Conservation (phyloP, 129 eudicot genomes). For the Centella asiatica region DNA sequence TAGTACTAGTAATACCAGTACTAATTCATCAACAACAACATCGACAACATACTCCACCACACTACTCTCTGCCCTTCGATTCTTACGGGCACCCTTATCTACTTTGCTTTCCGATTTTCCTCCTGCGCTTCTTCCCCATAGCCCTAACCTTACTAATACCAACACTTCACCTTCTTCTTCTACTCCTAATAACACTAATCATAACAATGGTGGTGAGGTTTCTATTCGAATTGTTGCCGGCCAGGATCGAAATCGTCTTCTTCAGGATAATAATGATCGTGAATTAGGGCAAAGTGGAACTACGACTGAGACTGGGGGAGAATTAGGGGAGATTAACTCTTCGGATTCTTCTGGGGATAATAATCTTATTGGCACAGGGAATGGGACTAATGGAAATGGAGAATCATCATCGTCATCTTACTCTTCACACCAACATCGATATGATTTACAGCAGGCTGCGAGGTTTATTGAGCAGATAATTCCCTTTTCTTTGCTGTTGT, state of each 20-base stretch:
- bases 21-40: too few species aligned
- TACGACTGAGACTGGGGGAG: constrained; percentile 10
- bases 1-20: background rate
- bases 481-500: constrained; percentile 1
- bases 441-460: constrained; percentile 4
- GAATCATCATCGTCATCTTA: background rate
- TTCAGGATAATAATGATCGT: constrained; percentile 21
- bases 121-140: constrained; percentile 36
- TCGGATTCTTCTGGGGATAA: background rate
- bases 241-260: constrained; percentile 29
- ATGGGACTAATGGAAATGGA: background rate
- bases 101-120: constrained; percentile 44
- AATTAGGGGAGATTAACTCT: constrained; percentile 12
- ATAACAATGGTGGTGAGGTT: constrained; percentile 41
- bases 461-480: background rate
- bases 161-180: constrained; percentile 12
- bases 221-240: constrained; percentile 54
- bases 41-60: constrained; percentile 17
- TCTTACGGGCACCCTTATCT: constrained; percentile 54
- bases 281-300: constrained; percentile 1
- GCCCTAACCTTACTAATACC: constrained; percentile 23
- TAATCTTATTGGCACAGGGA: background rate
- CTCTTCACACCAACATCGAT: background rate
- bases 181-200: constrained; percentile 15
- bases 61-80: constrained; percentile 38